Base-by-base conservation (phyloP, 2,329 filamentous ascomycete species). In the Ophiognomonia clavigignenti-juglandacearum region DNA sequence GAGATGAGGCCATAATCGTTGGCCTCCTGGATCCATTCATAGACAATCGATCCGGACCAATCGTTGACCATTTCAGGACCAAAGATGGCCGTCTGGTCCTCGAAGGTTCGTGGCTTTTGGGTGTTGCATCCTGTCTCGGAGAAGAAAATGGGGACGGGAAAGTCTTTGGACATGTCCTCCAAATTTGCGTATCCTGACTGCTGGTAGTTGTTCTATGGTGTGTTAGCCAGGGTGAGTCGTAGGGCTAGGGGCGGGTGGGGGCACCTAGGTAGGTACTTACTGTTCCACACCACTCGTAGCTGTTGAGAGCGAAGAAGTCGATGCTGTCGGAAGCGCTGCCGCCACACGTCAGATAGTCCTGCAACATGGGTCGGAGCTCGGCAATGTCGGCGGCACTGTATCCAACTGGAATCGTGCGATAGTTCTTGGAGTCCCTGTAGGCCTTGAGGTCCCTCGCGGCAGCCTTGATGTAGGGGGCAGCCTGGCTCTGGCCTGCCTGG, bases 351-450 rank as follows among this genome's bases (percentile, higher is more conserved):
- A 95, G 73, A 64, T 93, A 95, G 57, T 82, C 70, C 60, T 82
- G 78, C 6, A 82, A 64, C 74, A 76, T 78, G 23, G 78, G 78
- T 16, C 78, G 75, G 46, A 82, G 69, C 49, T 83, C 75, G 3
- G 85, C 77, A 59, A 95, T 92, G 63, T 95, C 89, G 31, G 89
- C 88, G 10, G 88, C 88, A 8, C 87, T 90, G 69, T 96, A 96
- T 45, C 90, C 90, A 48, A 95, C 75, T 10, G 88, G 89, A 54
- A 95, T 88, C 35, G 83, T 72, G 56, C 90, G 85, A 67, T 93
- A 95, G 9, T 77, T 77, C 69, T 90, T 86, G 44, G 72, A 69
- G 58, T 87, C 77, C 48, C 88, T 78, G 68, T 95, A 90, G 6
- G 82, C 80, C 70, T 95, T 95, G 71, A 95, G 74, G 64, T 95